phyloP scores from a whole-genome alignment of 2,329 filamentous ascomycete genomes.

The Bipolaris victoriae region DNA sequence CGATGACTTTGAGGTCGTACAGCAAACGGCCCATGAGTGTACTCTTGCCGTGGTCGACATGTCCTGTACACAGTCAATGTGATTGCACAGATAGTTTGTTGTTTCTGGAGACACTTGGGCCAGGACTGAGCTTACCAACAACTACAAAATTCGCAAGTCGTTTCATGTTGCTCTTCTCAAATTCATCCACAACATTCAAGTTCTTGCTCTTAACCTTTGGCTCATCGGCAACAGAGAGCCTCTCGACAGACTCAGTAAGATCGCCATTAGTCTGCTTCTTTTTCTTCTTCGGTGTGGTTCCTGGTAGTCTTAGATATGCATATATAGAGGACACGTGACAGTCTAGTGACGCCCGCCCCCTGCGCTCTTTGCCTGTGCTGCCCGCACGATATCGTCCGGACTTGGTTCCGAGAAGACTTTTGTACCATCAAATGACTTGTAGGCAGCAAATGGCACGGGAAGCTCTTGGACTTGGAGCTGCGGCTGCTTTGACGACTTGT shows the following conservation, averaged over 20 bases:
- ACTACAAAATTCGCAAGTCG: constrained; percentile 89
- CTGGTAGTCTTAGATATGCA: constrained; percentile 33
- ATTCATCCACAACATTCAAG: constrained; percentile 82
- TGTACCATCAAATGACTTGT: constrained; percentile 51
- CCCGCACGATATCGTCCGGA: constrained; percentile 86
- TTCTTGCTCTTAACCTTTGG: constrained; percentile 72
- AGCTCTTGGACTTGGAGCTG: constrained; percentile 21
- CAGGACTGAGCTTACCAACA: constrained; percentile 66
- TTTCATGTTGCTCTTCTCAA: constrained; percentile 75
- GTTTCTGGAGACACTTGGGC: not conserved
- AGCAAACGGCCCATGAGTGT: constrained; percentile 96
- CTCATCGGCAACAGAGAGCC: constrained; percentile 56
- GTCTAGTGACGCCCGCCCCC: constrained; percentile 46
- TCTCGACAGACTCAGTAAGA: constrained; percentile 56
- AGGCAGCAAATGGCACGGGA: constrained; percentile 51
- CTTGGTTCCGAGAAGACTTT: constrained; percentile 82
- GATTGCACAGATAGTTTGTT: not conserved
- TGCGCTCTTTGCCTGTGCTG: constrained; percentile 69
- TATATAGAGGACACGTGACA: constrained; percentile 6
- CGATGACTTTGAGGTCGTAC: constrained; percentile 85
- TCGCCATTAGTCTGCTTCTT: constrained; percentile 29
- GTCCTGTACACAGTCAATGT: constrained; percentile 61
- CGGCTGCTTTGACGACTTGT: constrained; percentile 8
- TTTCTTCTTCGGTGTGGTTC: constrained; percentile 39
- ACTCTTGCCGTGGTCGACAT: constrained; percentile 97